These are phyloP conservation scores for Blastomyces parvus DNA, from an alignment of 2,329 filamentous ascomycete species.

Conservation along the genomic window DNA sequence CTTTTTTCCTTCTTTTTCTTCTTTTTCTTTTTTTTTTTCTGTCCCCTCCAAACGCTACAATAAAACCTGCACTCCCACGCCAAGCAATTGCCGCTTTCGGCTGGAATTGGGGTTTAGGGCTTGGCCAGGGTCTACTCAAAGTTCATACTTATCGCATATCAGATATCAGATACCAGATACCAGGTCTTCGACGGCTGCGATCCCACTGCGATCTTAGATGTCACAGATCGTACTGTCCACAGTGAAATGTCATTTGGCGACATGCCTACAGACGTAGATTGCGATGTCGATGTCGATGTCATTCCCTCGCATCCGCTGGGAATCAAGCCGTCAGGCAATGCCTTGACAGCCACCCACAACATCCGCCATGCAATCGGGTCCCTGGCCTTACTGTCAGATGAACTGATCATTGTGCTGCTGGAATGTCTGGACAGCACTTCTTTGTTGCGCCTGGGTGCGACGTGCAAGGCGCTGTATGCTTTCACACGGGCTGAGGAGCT, in stretches of 20 bases:
- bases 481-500: constrained; percentile 76
- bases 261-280: not conserved
- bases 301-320: constrained; percentile 73
- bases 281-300: constrained; percentile 36
- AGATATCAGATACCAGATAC: not conserved
- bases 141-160: not conserved
- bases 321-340: constrained; percentile 80
- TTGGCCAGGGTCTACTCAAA: too few species aligned
- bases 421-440: constrained; percentile 60
- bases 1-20: too few species aligned
- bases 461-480: constrained; percentile 79
- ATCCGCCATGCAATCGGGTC: constrained; percentile 56
- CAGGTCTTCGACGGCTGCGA: too few species aligned
- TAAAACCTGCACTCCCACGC: too few species aligned
- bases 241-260: not conserved
- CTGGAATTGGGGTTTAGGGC: too few species aligned
- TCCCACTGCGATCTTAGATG: not conserved
- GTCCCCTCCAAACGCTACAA: too few species aligned
- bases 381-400: constrained; percentile 66
- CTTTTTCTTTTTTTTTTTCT: too few species aligned
- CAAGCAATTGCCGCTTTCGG: too few species aligned
- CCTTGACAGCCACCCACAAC: constrained; percentile 56
- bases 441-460: constrained; percentile 59
- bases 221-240: not conserved
- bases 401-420: constrained; percentile 64